Evolutionary conservation across 1,284 basidiomycete species (phyloP).

Genomic region (Pseudozyma thailandica): DNA sequence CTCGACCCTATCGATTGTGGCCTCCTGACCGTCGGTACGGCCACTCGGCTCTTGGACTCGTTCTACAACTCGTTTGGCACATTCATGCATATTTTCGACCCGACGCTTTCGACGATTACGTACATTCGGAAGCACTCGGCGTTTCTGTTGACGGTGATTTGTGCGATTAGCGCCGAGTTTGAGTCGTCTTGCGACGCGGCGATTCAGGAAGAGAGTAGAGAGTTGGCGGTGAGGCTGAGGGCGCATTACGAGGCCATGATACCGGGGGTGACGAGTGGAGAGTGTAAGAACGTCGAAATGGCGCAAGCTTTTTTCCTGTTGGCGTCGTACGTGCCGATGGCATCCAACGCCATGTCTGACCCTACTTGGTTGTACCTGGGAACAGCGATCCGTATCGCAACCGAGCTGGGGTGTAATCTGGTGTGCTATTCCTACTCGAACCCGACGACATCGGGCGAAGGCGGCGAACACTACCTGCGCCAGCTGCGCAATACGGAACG

Average conservation of each 20-base stretch:
- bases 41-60: slow-evolving; percentile 15
- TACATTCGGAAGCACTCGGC: slow-evolving; percentile 50
- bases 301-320: slow-evolving; percentile 48
- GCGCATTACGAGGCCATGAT: slow-evolving; percentile 37
- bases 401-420: slow-evolving; percentile 49
- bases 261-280: slow-evolving; percentile 25
- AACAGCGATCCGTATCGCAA: slow-evolving; percentile 45
- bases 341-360: slow-evolving; percentile 36
- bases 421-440: slow-evolving; percentile 32
- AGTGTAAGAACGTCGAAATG: slow-evolving; percentile 52
- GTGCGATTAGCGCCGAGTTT: slow-evolving; percentile 34
- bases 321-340: slow-evolving; percentile 32
- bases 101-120: slow-evolving; percentile 30
- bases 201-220: slow-evolving; percentile 4
- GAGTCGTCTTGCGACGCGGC: neutral
- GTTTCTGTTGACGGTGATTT: slow-evolving; percentile 47
- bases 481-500: slow-evolving; percentile 50
- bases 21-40: slow-evolving; percentile 31
- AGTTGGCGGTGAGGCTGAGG: slow-evolving; percentile 10
- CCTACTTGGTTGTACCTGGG: slow-evolving; percentile 45
- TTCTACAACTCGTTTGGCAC: slow-evolving; percentile 40
- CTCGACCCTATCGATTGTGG: slow-evolving; percentile 42
- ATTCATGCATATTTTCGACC: slow-evolving; percentile 54
- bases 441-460: neutral
- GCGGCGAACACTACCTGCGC: slow-evolving; percentile 37